phyloP scores from a whole-genome alignment of 2,329 filamentous ascomycete species.

The Botrytis elliptica region DNA sequence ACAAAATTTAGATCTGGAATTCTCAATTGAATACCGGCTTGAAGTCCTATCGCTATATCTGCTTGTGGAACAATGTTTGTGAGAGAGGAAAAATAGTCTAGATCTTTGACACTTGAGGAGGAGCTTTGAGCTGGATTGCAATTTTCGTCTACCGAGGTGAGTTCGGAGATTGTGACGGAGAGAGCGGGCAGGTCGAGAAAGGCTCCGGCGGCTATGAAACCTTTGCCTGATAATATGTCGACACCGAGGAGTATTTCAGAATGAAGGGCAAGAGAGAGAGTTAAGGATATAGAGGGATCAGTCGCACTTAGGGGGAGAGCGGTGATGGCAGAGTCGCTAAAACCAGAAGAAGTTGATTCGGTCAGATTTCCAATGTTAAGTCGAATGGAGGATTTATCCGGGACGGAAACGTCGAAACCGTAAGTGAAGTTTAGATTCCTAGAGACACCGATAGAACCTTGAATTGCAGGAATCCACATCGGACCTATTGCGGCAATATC shows the following conservation, averaged over 20 bases:
- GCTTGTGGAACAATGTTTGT: slow-evolving; percentile 15
- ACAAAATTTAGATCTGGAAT: background rate
- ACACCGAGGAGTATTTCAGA: slow-evolving; percentile 18
- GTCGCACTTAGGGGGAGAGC: slow-evolving; percentile 13
- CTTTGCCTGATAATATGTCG: background rate
- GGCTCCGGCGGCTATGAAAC: slow-evolving; percentile 2
- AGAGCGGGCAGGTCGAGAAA: slow-evolving; percentile 13
- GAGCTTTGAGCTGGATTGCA: slow-evolving; percentile 4
- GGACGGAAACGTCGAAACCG: slow-evolving; percentile 7
- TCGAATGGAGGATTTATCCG: background rate
- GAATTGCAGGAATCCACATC: slow-evolving; percentile 3
- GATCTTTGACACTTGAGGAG: background rate
- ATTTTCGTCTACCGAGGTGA: background rate
- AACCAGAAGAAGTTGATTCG: background rate
- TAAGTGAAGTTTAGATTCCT: slow-evolving; percentile 8
- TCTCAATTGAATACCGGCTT: background rate
- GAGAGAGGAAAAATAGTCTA: slow-evolving; percentile 2
- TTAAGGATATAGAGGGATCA: background rate
- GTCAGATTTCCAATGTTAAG: slow-evolving; percentile 14
- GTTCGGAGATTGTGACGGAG: slow-evolving; percentile 1
- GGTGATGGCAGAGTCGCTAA: background rate
- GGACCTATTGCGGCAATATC: slow-evolving; percentile 1
- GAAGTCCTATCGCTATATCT: background rate
- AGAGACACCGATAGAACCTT: background rate
- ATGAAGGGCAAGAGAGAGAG: background rate